Conservation (phyloP, 352 stramenopile species). For the Phytophthora tubulina region DNA sequence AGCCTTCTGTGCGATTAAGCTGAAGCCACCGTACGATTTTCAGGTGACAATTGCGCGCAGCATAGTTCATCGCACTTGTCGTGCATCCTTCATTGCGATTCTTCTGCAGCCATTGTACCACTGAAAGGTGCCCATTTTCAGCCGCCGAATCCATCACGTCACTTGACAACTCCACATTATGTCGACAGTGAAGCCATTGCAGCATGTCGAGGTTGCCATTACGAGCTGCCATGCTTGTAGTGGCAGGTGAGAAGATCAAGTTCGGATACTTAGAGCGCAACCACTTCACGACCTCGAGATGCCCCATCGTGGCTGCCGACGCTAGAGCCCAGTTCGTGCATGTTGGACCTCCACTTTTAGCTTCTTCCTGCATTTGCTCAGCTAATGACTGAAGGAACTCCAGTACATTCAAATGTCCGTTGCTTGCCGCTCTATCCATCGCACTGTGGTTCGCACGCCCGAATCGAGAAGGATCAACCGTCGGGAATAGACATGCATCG, state of each 20-base stretch:
- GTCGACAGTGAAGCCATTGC: neutral
- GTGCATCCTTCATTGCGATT: conserved; percentile 8
- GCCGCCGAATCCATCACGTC: conserved; percentile 18
- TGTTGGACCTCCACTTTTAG: conserved; percentile 9
- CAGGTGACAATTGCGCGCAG: neutral
- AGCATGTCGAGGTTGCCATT: conserved; percentile 23
- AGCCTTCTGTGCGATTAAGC: conserved; percentile 12
- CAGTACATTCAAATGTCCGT: conserved; percentile 20
- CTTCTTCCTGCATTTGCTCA: conserved; percentile 7
- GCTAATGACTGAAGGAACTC: conserved; percentile 18
- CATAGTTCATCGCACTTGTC: conserved; percentile 3
- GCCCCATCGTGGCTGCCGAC: neutral
- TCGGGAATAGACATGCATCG: conserved; percentile 18
- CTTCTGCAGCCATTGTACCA: conserved; percentile 28
- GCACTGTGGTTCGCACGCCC: conserved; percentile 1
- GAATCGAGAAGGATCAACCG: neutral
- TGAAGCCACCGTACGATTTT: conserved; percentile 3
- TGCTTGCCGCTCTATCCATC: conserved; percentile 26
- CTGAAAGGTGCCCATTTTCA: conserved; percentile 23
- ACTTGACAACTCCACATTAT: conserved; percentile 2
- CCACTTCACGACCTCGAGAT: conserved; percentile 22
- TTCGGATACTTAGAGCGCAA: conserved; percentile 13
- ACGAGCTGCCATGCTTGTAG: conserved; percentile 4
- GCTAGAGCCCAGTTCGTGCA: conserved; percentile 13
- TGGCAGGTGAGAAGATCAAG: neutral